Evolutionary conservation across 2,329 filamentous ascomycete species (phyloP).

Genomic region (Mollisia scopiformis): DNA sequence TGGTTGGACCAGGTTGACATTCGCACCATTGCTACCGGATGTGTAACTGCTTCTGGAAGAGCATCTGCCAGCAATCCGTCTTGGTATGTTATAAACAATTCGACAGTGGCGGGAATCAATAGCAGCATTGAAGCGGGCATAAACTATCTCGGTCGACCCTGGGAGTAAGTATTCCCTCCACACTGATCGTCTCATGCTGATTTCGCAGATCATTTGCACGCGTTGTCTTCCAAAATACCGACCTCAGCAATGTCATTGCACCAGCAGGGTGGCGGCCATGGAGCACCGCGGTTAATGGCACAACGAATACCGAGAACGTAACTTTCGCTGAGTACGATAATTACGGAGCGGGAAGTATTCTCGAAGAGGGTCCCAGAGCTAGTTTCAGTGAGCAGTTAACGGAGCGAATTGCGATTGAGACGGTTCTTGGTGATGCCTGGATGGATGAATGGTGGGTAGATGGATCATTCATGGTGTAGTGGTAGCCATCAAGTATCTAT

Average conservation of each 20-base stretch:
- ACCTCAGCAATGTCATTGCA: constrained; percentile 51
- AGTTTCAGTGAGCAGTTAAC: constrained; percentile 18
- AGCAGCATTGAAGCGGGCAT: constrained; percentile 42
- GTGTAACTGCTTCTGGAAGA: constrained; percentile 50
- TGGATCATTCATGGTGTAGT: constrained; percentile 13
- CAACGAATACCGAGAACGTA: constrained; percentile 48
- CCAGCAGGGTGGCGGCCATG: constrained; percentile 54
- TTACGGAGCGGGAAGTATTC: constrained; percentile 45
- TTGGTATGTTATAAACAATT: constrained; percentile 60
- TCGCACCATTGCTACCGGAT: constrained; percentile 50
- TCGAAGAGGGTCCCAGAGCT: constrained; percentile 18
- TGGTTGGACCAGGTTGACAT: constrained; percentile 51
- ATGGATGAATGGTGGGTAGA: constrained; percentile 26
- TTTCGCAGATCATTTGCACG: constrained; percentile 43
- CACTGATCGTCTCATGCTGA: neutral
- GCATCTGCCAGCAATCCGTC: constrained; percentile 39
- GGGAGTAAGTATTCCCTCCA: constrained; percentile 36
- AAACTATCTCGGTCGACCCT: constrained; percentile 56
- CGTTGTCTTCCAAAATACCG: constrained; percentile 53
- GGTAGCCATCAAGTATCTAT: no score
- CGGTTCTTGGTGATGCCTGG: constrained; percentile 17
- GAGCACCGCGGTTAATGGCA: constrained; percentile 37
- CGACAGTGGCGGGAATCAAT: constrained; percentile 46
- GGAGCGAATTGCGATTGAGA: constrained; percentile 14
- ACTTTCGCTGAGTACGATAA: constrained; percentile 55